Percentiles rank a stretch among this genome's conserved stretches.
Evolutionary conservation across 2,329 filamentous ascomycete genomes (phyloP).

Genomic region (Colletotrichum falcatum): DNA sequence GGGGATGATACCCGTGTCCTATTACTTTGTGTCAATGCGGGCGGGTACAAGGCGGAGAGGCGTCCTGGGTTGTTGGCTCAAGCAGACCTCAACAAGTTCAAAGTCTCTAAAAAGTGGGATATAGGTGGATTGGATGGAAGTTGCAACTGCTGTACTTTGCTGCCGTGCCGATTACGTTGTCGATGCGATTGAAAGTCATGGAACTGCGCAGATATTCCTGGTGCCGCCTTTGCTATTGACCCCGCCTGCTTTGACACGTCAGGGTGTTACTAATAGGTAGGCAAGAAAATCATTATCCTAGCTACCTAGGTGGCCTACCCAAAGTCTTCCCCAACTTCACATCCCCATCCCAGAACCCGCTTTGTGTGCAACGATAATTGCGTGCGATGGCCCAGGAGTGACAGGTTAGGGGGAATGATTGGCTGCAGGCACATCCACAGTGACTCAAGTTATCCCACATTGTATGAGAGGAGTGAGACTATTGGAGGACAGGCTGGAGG

Average conservation of each 20-base stretch:
- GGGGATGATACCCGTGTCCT: slow-evolving; percentile 33
- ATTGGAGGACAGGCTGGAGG: not conserved
- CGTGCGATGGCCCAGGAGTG: slow-evolving; percentile 9
- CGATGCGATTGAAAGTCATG: not conserved
- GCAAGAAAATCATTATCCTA: not conserved
- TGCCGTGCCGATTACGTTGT: not conserved
- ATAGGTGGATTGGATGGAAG: not conserved
- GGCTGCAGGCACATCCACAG: not conserved
- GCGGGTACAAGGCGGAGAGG: slow-evolving; percentile 34
- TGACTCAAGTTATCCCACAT: slow-evolving; percentile 2
- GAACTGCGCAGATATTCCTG: not conserved
- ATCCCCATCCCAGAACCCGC: slow-evolving; percentile 12
- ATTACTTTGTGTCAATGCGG: slow-evolving; percentile 35
- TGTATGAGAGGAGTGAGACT: not conserved
- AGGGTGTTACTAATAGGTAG: slow-evolving; percentile 6
- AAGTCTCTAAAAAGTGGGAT: slow-evolving; percentile 24
- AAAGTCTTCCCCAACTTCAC: slow-evolving; percentile 21
- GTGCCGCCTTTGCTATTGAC: not conserved
- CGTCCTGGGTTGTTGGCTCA: slow-evolving; percentile 37
- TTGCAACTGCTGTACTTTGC: slow-evolving; percentile 16
- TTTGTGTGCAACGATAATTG: slow-evolving; percentile 29
- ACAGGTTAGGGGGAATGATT: not conserved
- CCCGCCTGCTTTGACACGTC: slow-evolving; percentile 4
- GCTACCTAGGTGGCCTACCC: not conserved
- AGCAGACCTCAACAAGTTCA: slow-evolving; percentile 40